Percentiles rank a stretch among this genome's conserved stretches.
Evolutionary conservation across 148 eudicot genomes (phyloP).

Genomic region (Silene uniflora): DNA sequence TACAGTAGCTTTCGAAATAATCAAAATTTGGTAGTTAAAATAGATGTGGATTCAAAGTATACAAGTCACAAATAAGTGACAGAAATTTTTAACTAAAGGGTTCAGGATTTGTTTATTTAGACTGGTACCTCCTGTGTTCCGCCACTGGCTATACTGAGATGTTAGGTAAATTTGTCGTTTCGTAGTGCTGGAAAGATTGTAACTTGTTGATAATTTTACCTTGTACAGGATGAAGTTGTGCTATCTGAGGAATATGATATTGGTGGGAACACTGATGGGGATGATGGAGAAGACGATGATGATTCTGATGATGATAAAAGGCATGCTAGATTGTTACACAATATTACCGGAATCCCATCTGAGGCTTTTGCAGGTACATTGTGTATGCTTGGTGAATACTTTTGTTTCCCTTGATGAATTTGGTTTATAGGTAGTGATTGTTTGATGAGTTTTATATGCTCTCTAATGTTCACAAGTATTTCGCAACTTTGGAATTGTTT

Average conservation of each 20-base stretch:
- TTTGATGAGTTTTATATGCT: background rate
- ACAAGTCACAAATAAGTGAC: no score
- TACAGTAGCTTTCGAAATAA: no score
- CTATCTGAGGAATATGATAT: constrained; percentile 61
- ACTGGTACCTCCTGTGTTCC: no score
- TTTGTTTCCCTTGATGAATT: background rate
- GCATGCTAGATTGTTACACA: constrained; percentile 74
- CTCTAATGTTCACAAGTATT: background rate
- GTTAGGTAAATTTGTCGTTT: no score
- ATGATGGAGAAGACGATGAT: no score
- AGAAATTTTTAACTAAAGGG: no score
- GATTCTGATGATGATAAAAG: constrained; percentile 49
- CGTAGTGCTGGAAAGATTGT: no score
- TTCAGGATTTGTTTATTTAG: no score
- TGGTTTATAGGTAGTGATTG: background rate
- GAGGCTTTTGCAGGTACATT: constrained; percentile 73
- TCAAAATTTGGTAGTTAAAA: no score
- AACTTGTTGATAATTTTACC: background rate
- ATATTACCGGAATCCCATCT: constrained; percentile 70
- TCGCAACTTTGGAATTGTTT: no score
- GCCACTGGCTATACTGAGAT: no score
- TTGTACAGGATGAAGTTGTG: constrained; percentile 73
- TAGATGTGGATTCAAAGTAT: no score
- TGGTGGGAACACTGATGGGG: constrained; percentile 29
- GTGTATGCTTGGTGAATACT: background rate